Evolutionary conservation across 306 rosid genomes (phyloP), one percentile per base, ranked within the genome.

Genomic region (Psophocarpus tetragonolobus): DNA sequence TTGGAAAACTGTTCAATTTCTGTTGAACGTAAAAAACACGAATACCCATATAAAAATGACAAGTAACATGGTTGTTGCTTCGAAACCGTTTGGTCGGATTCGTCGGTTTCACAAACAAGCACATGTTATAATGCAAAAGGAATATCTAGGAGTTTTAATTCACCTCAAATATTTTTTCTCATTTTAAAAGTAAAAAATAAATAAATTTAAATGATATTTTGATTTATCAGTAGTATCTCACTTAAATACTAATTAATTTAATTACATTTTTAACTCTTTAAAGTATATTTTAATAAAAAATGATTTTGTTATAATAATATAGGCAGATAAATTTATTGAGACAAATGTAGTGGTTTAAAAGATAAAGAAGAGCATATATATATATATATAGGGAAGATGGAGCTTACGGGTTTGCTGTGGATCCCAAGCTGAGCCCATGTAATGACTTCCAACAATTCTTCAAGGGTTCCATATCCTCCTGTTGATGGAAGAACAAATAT

Each of bases 351-450:
- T 39, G 45, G 1, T 9, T 39, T 39, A 39, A 39, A 42, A 42
- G 13, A n/a, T n/a, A n/a, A n/a, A n/a, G n/a, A n/a, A n/a, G n/a
- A n/a, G n/a, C n/a, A n/a, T n/a, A n/a, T n/a, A n/a, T n/a, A n/a
- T n/a, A n/a, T n/a, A n/a, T n/a, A n/a, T n/a, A n/a, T n/a, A n/a
- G n/a, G n/a, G n/a, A n/a, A n/a, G n/a, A 38, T 3, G 18, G 27
- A 71, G 71, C 92, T 88, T 76, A 95, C 99, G 29, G 99, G 99
- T 85, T 96, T 96, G 81, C 89, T 88, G 79, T 96, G 99, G 61
- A 96, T 96, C 36, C 99, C 98, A 63, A 96, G 98, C 83, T 96
- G 99, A 76, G 98, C 99, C 99, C 99, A 96, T 26, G 99, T 96
- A 84, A 96, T 96, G 71, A 96, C 94, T 86, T 96, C 99, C 8